Conservation (phyloP, 108 stramenopile genomes). For the Skeletonema potamos region DNA sequence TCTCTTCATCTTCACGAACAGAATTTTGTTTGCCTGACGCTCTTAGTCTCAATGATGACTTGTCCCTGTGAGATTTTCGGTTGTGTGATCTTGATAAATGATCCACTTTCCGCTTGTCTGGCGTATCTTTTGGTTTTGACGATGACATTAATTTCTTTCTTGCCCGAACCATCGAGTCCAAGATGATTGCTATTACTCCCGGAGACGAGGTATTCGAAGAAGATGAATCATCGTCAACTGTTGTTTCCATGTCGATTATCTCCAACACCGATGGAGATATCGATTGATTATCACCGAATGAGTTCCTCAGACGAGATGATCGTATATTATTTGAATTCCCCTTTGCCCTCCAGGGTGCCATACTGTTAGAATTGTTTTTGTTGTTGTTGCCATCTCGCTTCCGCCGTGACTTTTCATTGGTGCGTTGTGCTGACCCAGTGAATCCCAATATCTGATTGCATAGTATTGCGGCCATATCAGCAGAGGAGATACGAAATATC, state of each 20-base stretch:
- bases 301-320: neutral
- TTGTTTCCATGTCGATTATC: neutral
- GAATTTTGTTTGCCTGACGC: neutral
- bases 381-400: neutral
- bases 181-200: neutral
- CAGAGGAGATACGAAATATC: neutral
- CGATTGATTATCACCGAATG: neutral
- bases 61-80: neutral
- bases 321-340: neutral
- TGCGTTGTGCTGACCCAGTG: neutral
- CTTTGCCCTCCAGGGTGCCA: neutral
- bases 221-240: neutral
- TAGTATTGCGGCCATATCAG: neutral
- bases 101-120: neutral
- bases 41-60: neutral
- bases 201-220: neutral
- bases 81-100: neutral
- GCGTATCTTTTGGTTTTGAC: neutral
- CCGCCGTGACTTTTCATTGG: neutral
- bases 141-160: neutral
- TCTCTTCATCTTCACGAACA: neutral
- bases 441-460: neutral
- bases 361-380: no score
- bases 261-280: neutral
- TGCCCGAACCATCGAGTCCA: neutral